Evolutionary conservation across 768 basidiomycete species (phyloP).

Genomic region (Glaciozyma antarctica): DNA sequence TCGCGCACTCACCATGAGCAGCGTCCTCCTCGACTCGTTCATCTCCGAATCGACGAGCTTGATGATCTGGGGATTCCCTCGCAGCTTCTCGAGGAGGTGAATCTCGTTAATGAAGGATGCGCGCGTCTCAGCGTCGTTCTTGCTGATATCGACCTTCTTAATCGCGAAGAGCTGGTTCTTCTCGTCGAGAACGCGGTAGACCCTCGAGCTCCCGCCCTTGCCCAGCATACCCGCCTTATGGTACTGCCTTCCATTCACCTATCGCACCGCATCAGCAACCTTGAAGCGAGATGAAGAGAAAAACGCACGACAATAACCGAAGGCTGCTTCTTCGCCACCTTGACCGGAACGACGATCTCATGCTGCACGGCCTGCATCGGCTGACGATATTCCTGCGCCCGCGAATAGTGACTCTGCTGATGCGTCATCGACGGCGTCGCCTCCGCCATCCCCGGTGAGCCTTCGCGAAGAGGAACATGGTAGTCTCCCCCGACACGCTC

Average conservation of each 20-base stretch:
- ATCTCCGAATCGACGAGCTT: constrained; percentile 83
- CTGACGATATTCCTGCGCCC: constrained; percentile 9
- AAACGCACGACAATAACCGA: constrained; percentile 15
- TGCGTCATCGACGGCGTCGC: constrained; percentile 27
- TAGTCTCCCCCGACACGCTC: constrained; percentile 6
- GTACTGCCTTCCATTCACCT: constrained; percentile 35
- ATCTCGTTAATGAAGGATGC: constrained; percentile 95
- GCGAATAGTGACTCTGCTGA: constrained; percentile 22
- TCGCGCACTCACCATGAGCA: constrained; percentile 51
- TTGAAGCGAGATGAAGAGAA: background rate
- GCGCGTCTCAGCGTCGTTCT: constrained; percentile 72
- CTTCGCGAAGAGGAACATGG: constrained; percentile 22
- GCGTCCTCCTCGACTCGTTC: constrained; percentile 58
- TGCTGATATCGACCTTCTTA: constrained; percentile 83
- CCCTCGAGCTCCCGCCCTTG: constrained; percentile 88
- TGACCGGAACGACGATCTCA: background rate
- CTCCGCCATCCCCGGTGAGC: constrained; percentile 25
- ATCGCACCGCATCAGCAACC: background rate
- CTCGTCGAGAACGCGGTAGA: constrained; percentile 76
- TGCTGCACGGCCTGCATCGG: constrained; percentile 16
- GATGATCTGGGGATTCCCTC: constrained; percentile 86
- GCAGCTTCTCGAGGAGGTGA: constrained; percentile 78
- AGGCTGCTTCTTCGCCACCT: background rate
- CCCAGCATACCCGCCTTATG: constrained; percentile 50
- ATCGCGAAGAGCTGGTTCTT: constrained; percentile 74